Conservation (phyloP, 2,329 filamentous ascomycete species). For the Cladobotryum mycophilum region DNA sequence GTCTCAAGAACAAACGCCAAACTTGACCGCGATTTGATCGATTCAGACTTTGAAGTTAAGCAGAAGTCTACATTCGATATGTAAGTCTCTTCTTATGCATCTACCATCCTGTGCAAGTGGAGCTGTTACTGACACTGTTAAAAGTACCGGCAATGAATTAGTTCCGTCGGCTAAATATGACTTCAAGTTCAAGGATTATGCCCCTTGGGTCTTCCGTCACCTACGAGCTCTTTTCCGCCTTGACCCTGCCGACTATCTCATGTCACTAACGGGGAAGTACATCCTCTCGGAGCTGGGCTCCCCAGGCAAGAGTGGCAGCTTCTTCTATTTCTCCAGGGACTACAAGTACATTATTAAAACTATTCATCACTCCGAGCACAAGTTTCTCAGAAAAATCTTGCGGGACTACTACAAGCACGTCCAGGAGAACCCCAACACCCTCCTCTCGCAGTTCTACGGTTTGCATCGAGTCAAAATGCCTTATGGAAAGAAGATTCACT, state of each 20-base stretch:
- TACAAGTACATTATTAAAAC: conserved; percentile 99
- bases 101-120: neutral
- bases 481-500: conserved; percentile 97
- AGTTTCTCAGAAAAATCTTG: conserved; percentile 75
- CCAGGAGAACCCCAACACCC: conserved; percentile 86
- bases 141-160: conserved; percentile 87
- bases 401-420: conserved; percentile 94
- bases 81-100: conserved; percentile 43
- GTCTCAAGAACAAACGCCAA: conserved; percentile 97
- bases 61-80: conserved; percentile 99
- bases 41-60: conserved; percentile 86
- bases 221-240: conserved; percentile 81
- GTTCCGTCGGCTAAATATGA: conserved; percentile 98
- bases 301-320: conserved; percentile 95
- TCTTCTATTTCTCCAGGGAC: conserved; percentile 98
- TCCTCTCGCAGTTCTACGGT: conserved; percentile 96
- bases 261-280: conserved; percentile 97
- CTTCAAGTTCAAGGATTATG: conserved; percentile 99
- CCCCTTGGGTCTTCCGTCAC: conserved; percentile 97
- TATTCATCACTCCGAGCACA: conserved; percentile 92
- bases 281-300: conserved; percentile 96
- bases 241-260: conserved; percentile 94
- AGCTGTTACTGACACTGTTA: conserved; percentile 4
- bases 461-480: conserved; percentile 97
- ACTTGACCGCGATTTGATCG: conserved; percentile 80